Percentiles rank a stretch among this genome's conserved stretches.
phyloP scores from a whole-genome alignment of 75 land plant genomes.

The Sequoiadendron giganteum region DNA sequence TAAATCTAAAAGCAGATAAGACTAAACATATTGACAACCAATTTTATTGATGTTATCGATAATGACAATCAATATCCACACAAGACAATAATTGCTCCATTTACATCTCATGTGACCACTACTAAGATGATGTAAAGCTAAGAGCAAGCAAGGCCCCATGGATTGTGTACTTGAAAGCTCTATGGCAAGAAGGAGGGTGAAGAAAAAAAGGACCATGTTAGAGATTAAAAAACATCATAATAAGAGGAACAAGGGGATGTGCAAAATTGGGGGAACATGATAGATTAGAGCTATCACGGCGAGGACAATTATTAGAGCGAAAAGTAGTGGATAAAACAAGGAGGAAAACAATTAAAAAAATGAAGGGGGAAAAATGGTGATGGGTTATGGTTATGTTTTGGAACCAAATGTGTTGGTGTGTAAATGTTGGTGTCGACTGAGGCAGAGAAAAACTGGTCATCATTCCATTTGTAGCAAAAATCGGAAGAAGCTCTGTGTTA shows the following conservation, averaged over 20 bases:
- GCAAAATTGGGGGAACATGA: not conserved
- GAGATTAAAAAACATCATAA: not conserved
- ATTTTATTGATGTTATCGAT: not conserved
- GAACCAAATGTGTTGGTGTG: not conserved
- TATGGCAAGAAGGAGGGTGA: not conserved
- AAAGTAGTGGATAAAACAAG: not conserved
- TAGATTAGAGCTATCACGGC: not conserved
- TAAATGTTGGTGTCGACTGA: not conserved
- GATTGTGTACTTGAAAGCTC: not conserved
- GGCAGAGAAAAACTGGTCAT: not conserved
- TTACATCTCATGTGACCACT: not conserved
- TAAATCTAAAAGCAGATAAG: no score
- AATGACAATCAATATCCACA: not conserved
- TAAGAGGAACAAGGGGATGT: not conserved
- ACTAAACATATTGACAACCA: not conserved
- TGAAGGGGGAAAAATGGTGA: not conserved
- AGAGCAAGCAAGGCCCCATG: not conserved
- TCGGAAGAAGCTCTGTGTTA: not conserved
- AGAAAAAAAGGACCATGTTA: not conserved
- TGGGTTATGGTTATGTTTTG: not conserved
- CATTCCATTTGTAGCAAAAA: constrained; percentile 1
- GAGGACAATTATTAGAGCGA: not conserved
- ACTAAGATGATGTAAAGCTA: not conserved
- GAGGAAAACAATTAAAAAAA: not conserved
- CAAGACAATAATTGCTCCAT: not conserved